Evolutionary conservation across 805 yeast species (phyloP).

Genomic region (Ogataea ramenticola): DNA sequence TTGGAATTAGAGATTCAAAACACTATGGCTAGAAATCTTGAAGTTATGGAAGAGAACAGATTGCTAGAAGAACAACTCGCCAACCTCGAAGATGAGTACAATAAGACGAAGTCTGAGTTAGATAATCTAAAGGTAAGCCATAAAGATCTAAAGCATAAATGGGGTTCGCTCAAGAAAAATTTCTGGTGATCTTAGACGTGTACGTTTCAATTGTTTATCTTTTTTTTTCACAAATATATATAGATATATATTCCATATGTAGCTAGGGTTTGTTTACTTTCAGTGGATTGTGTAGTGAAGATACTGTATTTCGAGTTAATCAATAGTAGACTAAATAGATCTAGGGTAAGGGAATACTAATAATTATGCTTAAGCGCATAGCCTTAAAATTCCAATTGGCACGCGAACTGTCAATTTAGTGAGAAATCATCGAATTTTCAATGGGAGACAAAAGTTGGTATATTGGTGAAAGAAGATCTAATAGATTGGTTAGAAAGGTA

Average conservation of each 20-base stretch:
- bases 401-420: background rate
- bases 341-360: no score
- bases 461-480: no score
- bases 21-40: conserved; percentile 54
- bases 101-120: conserved; percentile 23
- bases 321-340: no score
- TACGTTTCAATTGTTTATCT: no score
- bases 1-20: conserved; percentile 45
- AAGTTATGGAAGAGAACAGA: conserved; percentile 59
- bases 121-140: conserved; percentile 27
- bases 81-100: conserved; percentile 29
- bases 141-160: conserved; percentile 20
- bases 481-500: no score
- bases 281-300: no score
- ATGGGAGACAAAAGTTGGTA: background rate
- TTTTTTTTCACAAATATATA: no score
- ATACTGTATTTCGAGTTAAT: no score
- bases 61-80: conserved; percentile 46
- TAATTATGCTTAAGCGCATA: no score
- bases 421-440: background rate
- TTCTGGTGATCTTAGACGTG: conserved; percentile 11
- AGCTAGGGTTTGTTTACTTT: no score
- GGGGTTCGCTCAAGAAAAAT: conserved; percentile 26
- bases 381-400: background rate
- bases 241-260: no score